Conservation (phyloP, 371 early-diverging fungal species). For the Mucor velutinosus region DNA sequence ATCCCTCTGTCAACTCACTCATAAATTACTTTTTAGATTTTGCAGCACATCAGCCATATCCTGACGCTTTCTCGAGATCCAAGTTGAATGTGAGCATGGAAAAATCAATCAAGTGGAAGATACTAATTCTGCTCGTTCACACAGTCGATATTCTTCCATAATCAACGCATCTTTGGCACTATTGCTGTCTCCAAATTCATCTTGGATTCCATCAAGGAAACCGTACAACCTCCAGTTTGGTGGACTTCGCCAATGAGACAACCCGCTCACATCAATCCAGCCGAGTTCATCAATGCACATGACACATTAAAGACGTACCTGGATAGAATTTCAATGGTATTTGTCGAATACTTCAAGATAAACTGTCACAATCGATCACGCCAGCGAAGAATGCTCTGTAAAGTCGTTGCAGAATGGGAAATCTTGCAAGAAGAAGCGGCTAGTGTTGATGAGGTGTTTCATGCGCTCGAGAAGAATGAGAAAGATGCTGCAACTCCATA, state of each 20-base stretch:
- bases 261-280: conserved; percentile 13
- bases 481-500: conserved; percentile 33
- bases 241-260: conserved; percentile 19
- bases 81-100: conserved; percentile 41
- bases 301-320: conserved; percentile 28
- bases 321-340: conserved; percentile 45
- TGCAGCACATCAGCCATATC: conserved; percentile 47
- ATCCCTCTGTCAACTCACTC: conserved; percentile 39
- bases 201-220: conserved; percentile 32
- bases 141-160: conserved; percentile 35
- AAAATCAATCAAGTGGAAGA: neutral
- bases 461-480: conserved; percentile 9
- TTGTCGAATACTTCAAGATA: conserved; percentile 62
- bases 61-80: conserved; percentile 61
- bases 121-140: neutral
- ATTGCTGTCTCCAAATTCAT: conserved; percentile 22
- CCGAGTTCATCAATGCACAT: conserved; percentile 19
- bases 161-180: conserved; percentile 39
- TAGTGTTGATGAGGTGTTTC: conserved; percentile 32
- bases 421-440: conserved; percentile 58
- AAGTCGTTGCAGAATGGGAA: conserved; percentile 69
- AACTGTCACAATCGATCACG: conserved; percentile 74
- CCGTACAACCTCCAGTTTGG: conserved; percentile 33
- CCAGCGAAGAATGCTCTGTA: conserved; percentile 65
- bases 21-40: conserved; percentile 38